Percentiles rank a stretch among this genome's conserved stretches.
Evolutionary conservation across 2,329 filamentous ascomycete species (phyloP).

Genomic region (Ilyonectria destructans): DNA sequence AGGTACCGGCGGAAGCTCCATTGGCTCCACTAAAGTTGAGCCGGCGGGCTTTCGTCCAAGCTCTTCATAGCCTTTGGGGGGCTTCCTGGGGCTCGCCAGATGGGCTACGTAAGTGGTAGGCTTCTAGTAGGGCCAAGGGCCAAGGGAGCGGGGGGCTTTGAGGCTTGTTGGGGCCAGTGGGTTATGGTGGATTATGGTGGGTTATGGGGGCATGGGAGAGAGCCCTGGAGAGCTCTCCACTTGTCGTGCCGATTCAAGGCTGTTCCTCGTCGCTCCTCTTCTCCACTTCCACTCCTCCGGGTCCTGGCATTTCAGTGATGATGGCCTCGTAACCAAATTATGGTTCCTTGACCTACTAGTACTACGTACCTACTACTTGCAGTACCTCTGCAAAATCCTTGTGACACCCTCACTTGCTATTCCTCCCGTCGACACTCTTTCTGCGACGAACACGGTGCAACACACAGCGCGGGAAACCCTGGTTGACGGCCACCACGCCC

Average conservation of each 20-base stretch:
- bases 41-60: not conserved
- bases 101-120: not conserved
- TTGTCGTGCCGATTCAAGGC: conserved; percentile 15
- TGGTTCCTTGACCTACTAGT: not conserved
- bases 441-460: conserved; percentile 24
- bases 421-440: not conserved
- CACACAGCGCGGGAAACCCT: not conserved
- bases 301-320: conserved; percentile 17
- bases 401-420: conserved; percentile 1
- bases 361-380: not conserved
- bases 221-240: not conserved
- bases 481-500: not conserved
- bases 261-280: conserved; percentile 9
- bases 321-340: conserved; percentile 24
- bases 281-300: conserved; percentile 33
- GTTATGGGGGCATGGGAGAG: not conserved
- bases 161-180: not conserved
- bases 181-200: not conserved
- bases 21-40: not conserved
- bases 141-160: not conserved
- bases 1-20: not conserved
- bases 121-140: not conserved
- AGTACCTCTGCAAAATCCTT: not conserved
- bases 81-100: not conserved
- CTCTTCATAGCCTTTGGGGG: not conserved